Percentiles rank a stretch among this genome's conserved stretches.
These are phyloP conservation scores for Pichia insulana DNA, from an alignment of 805 yeast species.

Conservation along the genomic window DNA sequence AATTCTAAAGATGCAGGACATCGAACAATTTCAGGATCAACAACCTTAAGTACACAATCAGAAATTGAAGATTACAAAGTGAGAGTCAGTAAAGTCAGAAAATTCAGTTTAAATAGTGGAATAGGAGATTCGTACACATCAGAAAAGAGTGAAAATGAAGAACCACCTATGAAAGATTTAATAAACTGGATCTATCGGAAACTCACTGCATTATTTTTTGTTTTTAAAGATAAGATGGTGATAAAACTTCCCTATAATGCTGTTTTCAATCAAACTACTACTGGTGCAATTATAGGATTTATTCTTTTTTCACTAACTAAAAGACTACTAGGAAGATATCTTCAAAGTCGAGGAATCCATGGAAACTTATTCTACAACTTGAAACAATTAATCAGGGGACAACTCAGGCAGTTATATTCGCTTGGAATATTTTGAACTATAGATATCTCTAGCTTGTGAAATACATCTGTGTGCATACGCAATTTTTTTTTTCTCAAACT, in stretches of 20 bases:
- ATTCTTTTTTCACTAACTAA: constrained; percentile 1
- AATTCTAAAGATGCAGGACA: neutral
- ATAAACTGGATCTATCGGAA: constrained; percentile 2
- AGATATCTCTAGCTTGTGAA: too few species aligned
- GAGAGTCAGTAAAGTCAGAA: constrained; percentile 1
- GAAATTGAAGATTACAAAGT: constrained; percentile 6
- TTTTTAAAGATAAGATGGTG: neutral
- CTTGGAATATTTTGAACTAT: too few species aligned
- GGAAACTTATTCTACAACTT: neutral
- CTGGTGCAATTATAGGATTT: neutral
- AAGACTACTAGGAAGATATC: neutral
- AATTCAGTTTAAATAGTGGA: neutral
- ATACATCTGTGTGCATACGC: too few species aligned
- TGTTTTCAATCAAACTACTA: neutral
- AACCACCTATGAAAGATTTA: neutral
- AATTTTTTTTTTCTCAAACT: too few species aligned
- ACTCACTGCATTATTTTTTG: neutral
- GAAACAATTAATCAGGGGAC: neutral
- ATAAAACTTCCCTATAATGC: neutral
- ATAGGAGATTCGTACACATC: too few species aligned
- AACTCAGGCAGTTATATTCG: neutral
- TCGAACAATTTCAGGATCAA: constrained; percentile 10
- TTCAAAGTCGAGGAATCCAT: neutral
- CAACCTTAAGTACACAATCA: constrained; percentile 1
- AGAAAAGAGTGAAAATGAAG: neutral